These are phyloP conservation scores for Aspergillus sclerotialis DNA, from an alignment of 2,329 filamentous ascomycete species.

Conservation along the genomic window DNA sequence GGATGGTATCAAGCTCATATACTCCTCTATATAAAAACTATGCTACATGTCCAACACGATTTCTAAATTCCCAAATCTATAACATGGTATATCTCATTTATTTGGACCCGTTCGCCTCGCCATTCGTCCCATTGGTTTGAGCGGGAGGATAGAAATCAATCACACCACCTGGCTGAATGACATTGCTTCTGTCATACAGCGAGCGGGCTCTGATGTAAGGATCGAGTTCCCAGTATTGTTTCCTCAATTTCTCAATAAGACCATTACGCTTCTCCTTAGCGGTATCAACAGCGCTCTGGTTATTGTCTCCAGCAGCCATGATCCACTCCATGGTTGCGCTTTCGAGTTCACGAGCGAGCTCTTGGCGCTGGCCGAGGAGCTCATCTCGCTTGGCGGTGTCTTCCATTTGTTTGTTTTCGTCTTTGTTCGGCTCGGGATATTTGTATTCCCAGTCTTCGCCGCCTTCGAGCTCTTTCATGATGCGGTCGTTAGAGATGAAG, in stretches of 20 bases:
- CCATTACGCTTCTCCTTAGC: conserved; percentile 53
- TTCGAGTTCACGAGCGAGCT: conserved; percentile 68
- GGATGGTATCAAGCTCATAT: too few species aligned
- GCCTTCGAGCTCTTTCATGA: conserved; percentile 79
- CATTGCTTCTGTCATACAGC: conserved; percentile 74
- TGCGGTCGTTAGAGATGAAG: conserved; percentile 64
- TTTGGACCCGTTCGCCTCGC: conserved; percentile 3
- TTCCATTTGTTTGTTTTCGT: conserved; percentile 72
- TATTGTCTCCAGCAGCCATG: conserved; percentile 39
- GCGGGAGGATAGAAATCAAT: conserved; percentile 60
- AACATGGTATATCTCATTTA: too few species aligned
- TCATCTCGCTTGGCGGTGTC: conserved; percentile 57
- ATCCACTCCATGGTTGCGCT: conserved; percentile 71
- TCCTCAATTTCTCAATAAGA: conserved; percentile 57
- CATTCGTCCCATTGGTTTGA: conserved; percentile 10
- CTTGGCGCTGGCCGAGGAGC: conserved; percentile 57
- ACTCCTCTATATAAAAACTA: too few species aligned
- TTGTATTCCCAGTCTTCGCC: conserved; percentile 77
- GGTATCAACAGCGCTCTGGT: conserved; percentile 39
- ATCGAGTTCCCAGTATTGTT: conserved; percentile 84
- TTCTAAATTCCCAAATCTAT: too few species aligned
- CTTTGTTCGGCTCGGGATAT: conserved; percentile 67
- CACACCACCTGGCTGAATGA: conserved; percentile 61
- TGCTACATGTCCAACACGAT: too few species aligned
- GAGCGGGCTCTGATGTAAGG: conserved; percentile 76